Base-by-base conservation (phyloP, 2,329 filamentous ascomycete genomes). In the Sporothrix protearum region DNA sequence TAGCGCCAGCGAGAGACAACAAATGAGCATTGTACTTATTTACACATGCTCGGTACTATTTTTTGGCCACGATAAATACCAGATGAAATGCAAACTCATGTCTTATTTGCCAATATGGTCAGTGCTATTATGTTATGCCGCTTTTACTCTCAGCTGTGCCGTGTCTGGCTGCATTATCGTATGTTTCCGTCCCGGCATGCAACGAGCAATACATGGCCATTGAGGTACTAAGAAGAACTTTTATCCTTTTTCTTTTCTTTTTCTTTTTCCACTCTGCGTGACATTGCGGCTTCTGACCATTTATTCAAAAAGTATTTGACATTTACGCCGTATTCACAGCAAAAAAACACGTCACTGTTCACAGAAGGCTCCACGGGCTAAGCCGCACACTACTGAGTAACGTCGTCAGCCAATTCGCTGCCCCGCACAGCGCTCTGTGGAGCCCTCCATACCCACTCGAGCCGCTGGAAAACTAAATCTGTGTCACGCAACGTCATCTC, bases 381-480 rank as follows among this genome's bases (percentile, higher is more conserved):
- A 68, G 64, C 64, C 64, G 64, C 64, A 53, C 64, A 68, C 64
- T 68, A n/a, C n/a, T n/a, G n/a, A n/a, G n/a, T n/a, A 66, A 66
- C 63, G 45, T 28, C 64, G 64, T 53, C 42, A 68, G 64, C 64
- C 30, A 33, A 12, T 53, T 28, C 30, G 64, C 47, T 47, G 53
- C 47, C 19, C 42, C 25, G 1, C 49, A 53, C 49, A 53, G n/a
- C 47, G 64, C 45, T 16, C 51, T 66, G 49, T 10, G 22, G 59
- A 28, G 36, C 59, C 59, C 59, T 63, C 59, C 36, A 9, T 39
- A n/a, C 2, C 39, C 39, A 45, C 39, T 53, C n/a, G n/a, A 53
- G 9, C 22, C n/a, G 6, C 49, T 25, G 12, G 12, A 25, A 53
- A 22, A 22, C 10, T 45, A 63, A 16, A 14, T 12, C 45, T 12